These are phyloP conservation scores for Suhomyces sp. DNA, from an alignment of 805 yeast species.

Conservation along the genomic window DNA sequence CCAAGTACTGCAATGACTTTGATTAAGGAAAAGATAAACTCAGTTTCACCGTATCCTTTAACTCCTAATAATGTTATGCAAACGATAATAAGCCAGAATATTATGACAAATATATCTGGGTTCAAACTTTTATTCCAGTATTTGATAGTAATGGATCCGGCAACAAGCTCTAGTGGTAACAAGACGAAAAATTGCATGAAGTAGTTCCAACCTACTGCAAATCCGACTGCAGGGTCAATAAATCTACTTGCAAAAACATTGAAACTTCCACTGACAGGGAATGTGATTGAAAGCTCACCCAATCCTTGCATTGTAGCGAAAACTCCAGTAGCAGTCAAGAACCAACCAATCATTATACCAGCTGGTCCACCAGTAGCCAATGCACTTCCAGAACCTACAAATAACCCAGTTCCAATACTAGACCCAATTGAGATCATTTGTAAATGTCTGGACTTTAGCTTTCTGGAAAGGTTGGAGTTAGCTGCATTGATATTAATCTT, in stretches of 20 bases:
- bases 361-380: slow-evolving; percentile 36
- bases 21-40: slow-evolving; percentile 47
- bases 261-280: slow-evolving; percentile 55
- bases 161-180: slow-evolving; percentile 60
- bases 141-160: slow-evolving; percentile 56
- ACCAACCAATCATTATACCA: slow-evolving; percentile 29
- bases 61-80: slow-evolving; percentile 53
- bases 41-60: slow-evolving; percentile 57
- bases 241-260: slow-evolving; percentile 51
- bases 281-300: slow-evolving; percentile 54
- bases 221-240: slow-evolving; percentile 56
- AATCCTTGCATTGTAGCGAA: slow-evolving; percentile 36
- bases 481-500: slow-evolving; percentile 27
- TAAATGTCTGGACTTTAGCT: slow-evolving; percentile 47
- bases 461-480: slow-evolving; percentile 25
- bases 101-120: slow-evolving; percentile 61
- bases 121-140: slow-evolving; percentile 55
- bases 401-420: slow-evolving; percentile 65
- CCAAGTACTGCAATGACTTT: slow-evolving; percentile 51
- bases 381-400: slow-evolving; percentile 47
- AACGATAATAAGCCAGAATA: slow-evolving; percentile 49
- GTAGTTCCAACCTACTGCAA: slow-evolving; percentile 55
- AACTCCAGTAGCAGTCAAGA: slow-evolving; percentile 22
- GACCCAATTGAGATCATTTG: slow-evolving; percentile 74
- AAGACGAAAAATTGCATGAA: slow-evolving; percentile 56